phyloP scores from a whole-genome alignment of 1,139 yeast genomes.

The Pichia sp. region DNA sequence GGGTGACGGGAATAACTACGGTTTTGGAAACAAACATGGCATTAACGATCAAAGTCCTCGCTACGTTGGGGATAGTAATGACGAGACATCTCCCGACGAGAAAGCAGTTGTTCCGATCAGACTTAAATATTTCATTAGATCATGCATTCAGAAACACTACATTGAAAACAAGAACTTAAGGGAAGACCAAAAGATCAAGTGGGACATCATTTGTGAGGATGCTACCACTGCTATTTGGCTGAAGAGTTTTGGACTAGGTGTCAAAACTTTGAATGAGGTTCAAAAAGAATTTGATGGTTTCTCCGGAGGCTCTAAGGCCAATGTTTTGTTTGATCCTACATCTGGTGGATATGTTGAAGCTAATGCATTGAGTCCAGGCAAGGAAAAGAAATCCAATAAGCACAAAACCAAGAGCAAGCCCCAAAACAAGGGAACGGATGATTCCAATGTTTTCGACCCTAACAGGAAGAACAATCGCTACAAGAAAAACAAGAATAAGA shows the following conservation, averaged over 20 bases:
- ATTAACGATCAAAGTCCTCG: neutral
- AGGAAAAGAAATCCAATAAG: neutral
- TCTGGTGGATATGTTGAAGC: conserved; percentile 7
- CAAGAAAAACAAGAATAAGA: conserved; percentile 25
- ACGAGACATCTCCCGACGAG: conserved; percentile 5
- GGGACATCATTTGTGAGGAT: conserved; percentile 54
- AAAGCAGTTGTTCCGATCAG: conserved; percentile 44
- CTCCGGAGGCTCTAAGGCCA: conserved; percentile 2
- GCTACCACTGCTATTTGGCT: conserved; percentile 47
- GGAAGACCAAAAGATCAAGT: conserved; percentile 26
- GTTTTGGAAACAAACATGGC: neutral
- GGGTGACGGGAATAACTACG: neutral
- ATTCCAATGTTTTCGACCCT: neutral
- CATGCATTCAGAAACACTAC: conserved; percentile 42
- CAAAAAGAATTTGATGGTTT: conserved; percentile 26
- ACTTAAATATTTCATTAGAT: conserved; percentile 41
- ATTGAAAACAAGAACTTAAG: conserved; percentile 27
- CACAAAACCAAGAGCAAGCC: neutral
- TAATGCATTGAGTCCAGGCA: neutral
- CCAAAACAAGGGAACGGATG: neutral
- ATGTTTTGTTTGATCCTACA: conserved; percentile 11
- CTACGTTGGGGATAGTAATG: neutral
- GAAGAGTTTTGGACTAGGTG: conserved; percentile 44
- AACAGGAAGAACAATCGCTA: neutral
- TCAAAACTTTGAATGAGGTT: conserved; percentile 47